These are phyloP conservation scores for Murraya paniculata DNA, from an alignment of 345 rosid species.

Conservation along the genomic window DNA sequence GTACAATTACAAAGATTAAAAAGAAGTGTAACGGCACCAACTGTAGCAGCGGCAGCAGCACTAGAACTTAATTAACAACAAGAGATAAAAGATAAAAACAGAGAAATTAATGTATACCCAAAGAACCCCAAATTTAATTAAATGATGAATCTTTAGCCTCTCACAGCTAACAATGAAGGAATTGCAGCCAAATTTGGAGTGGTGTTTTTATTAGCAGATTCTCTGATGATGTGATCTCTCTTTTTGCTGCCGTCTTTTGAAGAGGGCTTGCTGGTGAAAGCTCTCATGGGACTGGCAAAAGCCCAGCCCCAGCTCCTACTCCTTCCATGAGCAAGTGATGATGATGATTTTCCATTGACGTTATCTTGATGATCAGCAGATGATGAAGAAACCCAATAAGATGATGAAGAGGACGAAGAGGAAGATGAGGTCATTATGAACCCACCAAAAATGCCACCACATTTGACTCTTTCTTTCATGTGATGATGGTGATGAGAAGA, in stretches of 20 bases:
- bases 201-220: slow-evolving; percentile 32
- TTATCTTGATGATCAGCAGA: slow-evolving; percentile 29
- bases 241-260: slow-evolving; percentile 38
- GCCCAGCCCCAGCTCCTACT: slow-evolving; percentile 90
- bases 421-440: slow-evolving; percentile 76
- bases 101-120: slow-evolving; percentile 10
- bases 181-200: slow-evolving; percentile 57
- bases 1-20: neutral
- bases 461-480: slow-evolving; percentile 74
- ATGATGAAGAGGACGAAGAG: slow-evolving; percentile 71
- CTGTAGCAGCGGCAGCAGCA: neutral
- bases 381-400: slow-evolving; percentile 65
- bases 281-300: slow-evolving; percentile 95
- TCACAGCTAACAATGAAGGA: slow-evolving; percentile 72
- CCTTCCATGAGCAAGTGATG: slow-evolving; percentile 33
- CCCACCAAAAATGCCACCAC: slow-evolving; percentile 97
- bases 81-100: slow-evolving; percentile 12
- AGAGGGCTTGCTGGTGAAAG: slow-evolving; percentile 51
- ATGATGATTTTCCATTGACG: slow-evolving; percentile 40
- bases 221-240: slow-evolving; percentile 37
- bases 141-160: slow-evolving; percentile 30
- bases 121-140: neutral
- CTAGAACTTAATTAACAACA: slow-evolving; percentile 3
- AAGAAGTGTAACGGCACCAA: slow-evolving; percentile 2
- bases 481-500: slow-evolving; percentile 14